phyloP scores from a whole-genome alignment of 2,329 filamentous ascomycete species.

The Colletotrichum brevisporum region DNA sequence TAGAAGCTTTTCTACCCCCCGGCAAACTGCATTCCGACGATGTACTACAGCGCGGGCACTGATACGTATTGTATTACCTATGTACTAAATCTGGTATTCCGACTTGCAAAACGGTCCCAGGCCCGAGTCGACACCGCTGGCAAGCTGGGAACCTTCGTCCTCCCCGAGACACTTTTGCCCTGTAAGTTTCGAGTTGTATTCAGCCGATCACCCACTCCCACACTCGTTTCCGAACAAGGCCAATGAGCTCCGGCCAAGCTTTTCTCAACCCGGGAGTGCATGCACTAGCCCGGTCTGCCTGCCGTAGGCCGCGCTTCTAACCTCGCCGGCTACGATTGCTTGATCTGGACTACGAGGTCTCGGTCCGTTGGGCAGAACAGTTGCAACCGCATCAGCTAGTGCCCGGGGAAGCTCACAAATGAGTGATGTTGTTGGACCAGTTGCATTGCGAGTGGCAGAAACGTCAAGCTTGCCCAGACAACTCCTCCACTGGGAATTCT shows the following conservation, averaged over 20 bases:
- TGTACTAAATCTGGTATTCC: not conserved
- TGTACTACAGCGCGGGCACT: too few relatives aligned
- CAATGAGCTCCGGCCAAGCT: slow-evolving; percentile 21
- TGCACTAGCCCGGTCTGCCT: slow-evolving; percentile 23
- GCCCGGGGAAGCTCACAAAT: not conserved
- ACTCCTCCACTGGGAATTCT: slow-evolving; percentile 4
- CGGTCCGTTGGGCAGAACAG: not conserved
- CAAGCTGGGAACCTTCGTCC: slow-evolving; percentile 7
- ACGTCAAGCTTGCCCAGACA: not conserved
- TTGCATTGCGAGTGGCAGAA: not conserved
- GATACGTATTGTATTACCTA: not conserved
- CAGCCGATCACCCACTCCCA: slow-evolving; percentile 10
- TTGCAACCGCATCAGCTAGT: not conserved
- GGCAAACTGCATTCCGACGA: too few relatives aligned
- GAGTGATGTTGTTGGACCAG: not conserved
- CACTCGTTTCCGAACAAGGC: slow-evolving; percentile 8
- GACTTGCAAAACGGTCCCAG: slow-evolving; percentile 19
- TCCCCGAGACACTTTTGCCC: not conserved
- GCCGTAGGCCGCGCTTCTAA: slow-evolving; percentile 21
- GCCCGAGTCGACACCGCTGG: slow-evolving; percentile 4
- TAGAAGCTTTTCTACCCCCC: too few relatives aligned
- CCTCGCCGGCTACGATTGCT: slow-evolving; percentile 25
- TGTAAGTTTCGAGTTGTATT: slow-evolving; percentile 11
- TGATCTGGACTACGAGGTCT: not conserved
- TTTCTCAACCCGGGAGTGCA: slow-evolving; percentile 13